Percentiles rank a stretch among this genome's conserved stretches.
phyloP scores from a whole-genome alignment of 2,329 filamentous ascomycete species.

The Tolypocladium ovalisporum region DNA sequence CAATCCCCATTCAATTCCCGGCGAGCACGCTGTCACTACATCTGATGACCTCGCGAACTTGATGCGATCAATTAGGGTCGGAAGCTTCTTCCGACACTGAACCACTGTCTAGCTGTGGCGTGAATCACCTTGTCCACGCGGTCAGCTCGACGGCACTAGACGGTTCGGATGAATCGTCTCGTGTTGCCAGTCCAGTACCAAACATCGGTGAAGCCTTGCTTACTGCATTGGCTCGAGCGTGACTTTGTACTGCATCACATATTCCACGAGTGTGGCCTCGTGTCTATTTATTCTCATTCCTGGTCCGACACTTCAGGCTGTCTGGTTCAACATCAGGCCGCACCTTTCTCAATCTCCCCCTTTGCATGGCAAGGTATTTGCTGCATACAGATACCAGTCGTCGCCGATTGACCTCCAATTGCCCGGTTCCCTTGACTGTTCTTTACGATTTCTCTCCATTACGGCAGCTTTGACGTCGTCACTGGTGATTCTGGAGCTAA shows the following conservation, averaged over 20 bases:
- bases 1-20: not conserved
- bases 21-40: not conserved
- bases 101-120: not conserved
- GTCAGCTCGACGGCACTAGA: not conserved
- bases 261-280: not conserved
- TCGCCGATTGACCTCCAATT: not conserved
- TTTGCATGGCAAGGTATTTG: not conserved
- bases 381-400: not conserved
- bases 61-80: not conserved
- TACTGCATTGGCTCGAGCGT: not conserved
- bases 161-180: not conserved
- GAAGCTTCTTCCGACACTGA: not conserved
- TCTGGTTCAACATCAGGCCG: slow-evolving; percentile 1
- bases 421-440: not conserved
- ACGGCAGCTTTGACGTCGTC: not conserved
- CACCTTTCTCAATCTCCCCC: not conserved
- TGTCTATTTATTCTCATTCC: not conserved
- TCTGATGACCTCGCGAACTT: not conserved
- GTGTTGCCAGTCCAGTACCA: not conserved
- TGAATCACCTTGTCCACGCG: not conserved
- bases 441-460: not conserved
- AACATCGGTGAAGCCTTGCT: not conserved
- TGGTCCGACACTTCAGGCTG: not conserved
- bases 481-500: not conserved
- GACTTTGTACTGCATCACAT: not conserved